Base-by-base conservation (phyloP, 2,329 filamentous ascomycete species). In the Colletotrichum spaethianum region DNA sequence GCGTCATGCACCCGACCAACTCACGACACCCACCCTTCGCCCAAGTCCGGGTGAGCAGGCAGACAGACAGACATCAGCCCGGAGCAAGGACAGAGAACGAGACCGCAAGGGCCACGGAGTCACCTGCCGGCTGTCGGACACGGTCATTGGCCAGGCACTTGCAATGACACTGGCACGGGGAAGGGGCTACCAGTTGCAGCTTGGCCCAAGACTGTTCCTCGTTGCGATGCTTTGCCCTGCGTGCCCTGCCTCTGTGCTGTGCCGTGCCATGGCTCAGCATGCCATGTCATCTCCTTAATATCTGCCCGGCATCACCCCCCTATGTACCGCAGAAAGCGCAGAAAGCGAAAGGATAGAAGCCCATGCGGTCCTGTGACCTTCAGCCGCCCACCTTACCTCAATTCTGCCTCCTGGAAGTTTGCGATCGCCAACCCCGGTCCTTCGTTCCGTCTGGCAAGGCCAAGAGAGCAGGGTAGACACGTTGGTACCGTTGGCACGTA, bases 131-230 rank as follows among this genome's bases (percentile, higher is more conserved):
- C n/a, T 23, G 65, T 60, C 38, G 18, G 38, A 63, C 53, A 46
- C 53, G 57, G 28, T 60, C 50, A 63, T 50, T 66, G 61, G 52
- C 55, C 33, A 57, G 18, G 26, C 26, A 23, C 28, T 57, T 42
- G 52, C 66, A 65, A n/a, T 55, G 68, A 68, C 64, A 31, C 63
- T 57, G 68, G 56, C 63, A 68, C 44, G 56, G 46, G 56, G 42
- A 40, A 28, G 20, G 23, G 23, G 26, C 14, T 8, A 23, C 23
- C 18, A 44, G 42, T n/a, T 31, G 36, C 50, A 23, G n/a, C 46
- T 44, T 40, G 53, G 7, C 36, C n/a, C 56, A 33, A 31, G 31
- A 31, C 28, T 20, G 31, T 14, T 18, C 31, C 53, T 38, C 33
- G n/a, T 36, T 38, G 33, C 20, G 23, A 18, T 42, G 56, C 56